A percentile compares a stretch with the other conserved stretches of the same genome.
Evolutionary conservation across 2,329 filamentous ascomycete species (phyloP).

Genomic region (Xylariaceae sp.): DNA sequence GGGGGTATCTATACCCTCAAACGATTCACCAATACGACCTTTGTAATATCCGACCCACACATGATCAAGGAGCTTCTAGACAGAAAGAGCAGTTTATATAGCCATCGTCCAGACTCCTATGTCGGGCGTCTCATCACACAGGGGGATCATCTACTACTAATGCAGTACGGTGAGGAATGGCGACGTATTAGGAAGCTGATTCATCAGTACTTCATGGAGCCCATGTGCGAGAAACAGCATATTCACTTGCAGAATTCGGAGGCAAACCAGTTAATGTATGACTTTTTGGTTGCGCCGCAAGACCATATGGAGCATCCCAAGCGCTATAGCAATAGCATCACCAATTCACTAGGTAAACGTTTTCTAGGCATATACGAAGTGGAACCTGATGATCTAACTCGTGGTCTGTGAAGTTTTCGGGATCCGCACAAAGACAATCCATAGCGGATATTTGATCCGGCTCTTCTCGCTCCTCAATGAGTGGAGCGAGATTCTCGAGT

Average conservation of each 20-base stretch:
- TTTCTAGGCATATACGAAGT: too few relatives aligned
- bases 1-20: constrained; percentile 20
- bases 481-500: constrained; percentile 53
- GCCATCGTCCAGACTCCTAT: constrained; percentile 49
- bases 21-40: constrained; percentile 17
- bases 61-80: constrained; percentile 18
- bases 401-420: constrained; percentile 45
- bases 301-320: constrained; percentile 54
- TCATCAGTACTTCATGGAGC: constrained; percentile 54
- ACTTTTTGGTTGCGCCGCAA: constrained; percentile 49
- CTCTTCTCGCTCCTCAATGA: constrained; percentile 35
- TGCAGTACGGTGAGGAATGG: constrained; percentile 55
- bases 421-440: constrained; percentile 40
- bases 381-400: too few relatives aligned
- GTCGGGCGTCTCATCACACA: constrained; percentile 52
- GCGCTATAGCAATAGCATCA: constrained; percentile 56
- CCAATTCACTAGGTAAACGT: constrained; percentile 45
- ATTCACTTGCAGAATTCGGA: constrained; percentile 54
- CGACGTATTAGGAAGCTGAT: constrained; percentile 52
- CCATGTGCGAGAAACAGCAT: constrained; percentile 51
- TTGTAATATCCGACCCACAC: constrained; percentile 12
- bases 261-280: constrained; percentile 53
- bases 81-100: constrained; percentile 41
- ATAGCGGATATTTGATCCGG: background rate
- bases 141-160: constrained; percentile 51